Base-by-base conservation (phyloP, 2,329 filamentous ascomycete species). In the Trichophyton benhamiae region DNA sequence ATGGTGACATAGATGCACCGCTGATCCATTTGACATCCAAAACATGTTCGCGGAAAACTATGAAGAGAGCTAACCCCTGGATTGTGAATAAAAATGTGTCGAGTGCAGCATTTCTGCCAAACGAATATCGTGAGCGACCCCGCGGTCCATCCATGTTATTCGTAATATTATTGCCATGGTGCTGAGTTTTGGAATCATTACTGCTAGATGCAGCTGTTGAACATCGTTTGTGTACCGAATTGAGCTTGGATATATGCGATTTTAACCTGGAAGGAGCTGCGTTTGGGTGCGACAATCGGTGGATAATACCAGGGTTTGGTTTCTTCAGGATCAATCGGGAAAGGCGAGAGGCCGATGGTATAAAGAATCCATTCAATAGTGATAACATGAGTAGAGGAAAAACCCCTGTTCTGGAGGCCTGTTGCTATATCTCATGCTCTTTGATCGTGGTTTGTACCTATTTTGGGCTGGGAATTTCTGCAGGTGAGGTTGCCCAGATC, bases 1-100 rank as follows among this genome's bases (percentile, higher is more conserved):
- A 87, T 0, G 89, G 89, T 61, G 87, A 87, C 89, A 94, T 94
- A 20, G 87, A 90, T 3, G 74, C 73, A 0, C 78, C 78, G 13
- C 68, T 69, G 52, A 79, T 75, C 68, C 72, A 73, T 69, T 76
- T 74, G 27, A 76, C 65, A 38, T 75, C 71, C 55, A 72, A 63
- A 44, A 77, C 69, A 63, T 79, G 71, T 61, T 76, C 72, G 25
- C 71, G 69, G 66, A 78, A 68, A 63, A 76, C 55, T 9, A 58
- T 58, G n/a, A 58, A 44, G 22, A 58, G 22, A 7, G 48, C 42
- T 48, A 61, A 17, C 13, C 48, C 36, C 33, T 48, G 41, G 30
- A 55, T 27, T 11, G 59, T 57, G 22, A 52, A 22, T 2, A 52
- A 11, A 25, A 52, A 25, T 2, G 25, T 48, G 27, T 33, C 41